Base-by-base conservation (phyloP, 176 grass and related monocot species). In the Carex scoparia region DNA sequence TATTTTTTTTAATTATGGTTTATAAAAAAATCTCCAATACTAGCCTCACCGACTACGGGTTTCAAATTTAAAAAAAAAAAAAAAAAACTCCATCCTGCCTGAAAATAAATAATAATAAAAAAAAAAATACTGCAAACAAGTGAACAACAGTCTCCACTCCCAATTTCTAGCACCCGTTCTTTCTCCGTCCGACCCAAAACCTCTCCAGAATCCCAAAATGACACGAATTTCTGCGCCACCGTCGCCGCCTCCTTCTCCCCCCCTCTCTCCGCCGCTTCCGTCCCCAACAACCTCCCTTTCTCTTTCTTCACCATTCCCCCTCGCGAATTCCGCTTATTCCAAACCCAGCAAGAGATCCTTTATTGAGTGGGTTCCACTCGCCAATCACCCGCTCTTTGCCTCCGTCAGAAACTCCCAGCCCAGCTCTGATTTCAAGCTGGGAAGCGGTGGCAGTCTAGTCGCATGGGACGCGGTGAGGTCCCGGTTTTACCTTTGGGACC, bases 401-500 rank as follows among this genome's bases (percentile, higher is more conserved):
- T 3, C 78, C 74, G 32, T 86, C 83, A 18, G 80, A 84, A 84
- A 82, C 92, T 91, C 84, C 84, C 87, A 32, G 31, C 51, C 12
- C 86, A 90, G 65, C 58, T 14, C 12, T 46, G 77, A 72, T 65
- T 79, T 14, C 46, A 40, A 63, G 8, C 14, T 53, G 3, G 59
- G 54, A 18, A 84, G 89, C 67, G 59, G 78, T 7, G 51, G 89
- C 10, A 88, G 69, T 16, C 76, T 44, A 6, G 84, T 84, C 12
- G 85, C 91, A 13, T 99, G 96, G 96, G 96, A 95, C 46, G 86
- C 90, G 61, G 7, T 86, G 7, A 85, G 86, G 77, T 95, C 88
- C 49, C 90, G 93, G 76, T 90, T 95, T 56, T 99, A 94, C 84
- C 83, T 83, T 1, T 99, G 93, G 93, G 96, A 94, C 71, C 83